Base-by-base conservation (phyloP, 2,329 filamentous ascomycete genomes). In the Thelonectria rubi region DNA sequence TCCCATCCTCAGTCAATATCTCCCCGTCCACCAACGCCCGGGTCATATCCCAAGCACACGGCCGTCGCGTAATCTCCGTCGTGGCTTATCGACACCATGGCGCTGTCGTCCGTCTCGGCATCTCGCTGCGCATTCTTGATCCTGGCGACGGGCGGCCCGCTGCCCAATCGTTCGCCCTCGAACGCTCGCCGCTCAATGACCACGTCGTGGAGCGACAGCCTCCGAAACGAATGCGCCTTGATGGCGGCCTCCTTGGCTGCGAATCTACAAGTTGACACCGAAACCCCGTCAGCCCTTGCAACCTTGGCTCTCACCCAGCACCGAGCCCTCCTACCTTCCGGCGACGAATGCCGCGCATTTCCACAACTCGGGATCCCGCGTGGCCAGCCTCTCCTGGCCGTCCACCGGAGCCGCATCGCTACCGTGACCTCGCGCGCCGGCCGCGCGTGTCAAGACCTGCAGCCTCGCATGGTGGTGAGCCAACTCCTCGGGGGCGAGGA, bases 61-160 rank as follows among this genome's bases (percentile, higher is more conserved):
- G 90, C 91, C 18, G 85, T 88, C 10, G 93, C 93, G 77, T 93
- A 97, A 8, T 92, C 89, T 2, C 86, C 89, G 75, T 97, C 94
- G 74, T 97, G 94, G 71, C 91, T 95, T 69, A 97, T 96, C 62
- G 90, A 94, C 46, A 97, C 74, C 70, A 86, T 82, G 14, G 88
- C 92, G 51, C 87, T 80, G 66, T 87, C 84, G 61, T 81, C 74
- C 42, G 62, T 69, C n/a, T 67, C 73, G 17, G 60, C 70, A 15
- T 58, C 69, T 2, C 60, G 68, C 26, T 65, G 65, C 8, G 71
- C 63, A 15, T 73, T 73, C 62, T 67, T 74, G 59, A 84, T 77
- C 52, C 82, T 68, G 8, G 80, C 82, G 3, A 83, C 68, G 0
- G 83, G 82, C 21, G 81, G 78, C 5, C 79, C 78, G 64, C 76